Conservation (phyloP, 1,139 yeast species). For the Scheffersomyces cryptocercus region DNA sequence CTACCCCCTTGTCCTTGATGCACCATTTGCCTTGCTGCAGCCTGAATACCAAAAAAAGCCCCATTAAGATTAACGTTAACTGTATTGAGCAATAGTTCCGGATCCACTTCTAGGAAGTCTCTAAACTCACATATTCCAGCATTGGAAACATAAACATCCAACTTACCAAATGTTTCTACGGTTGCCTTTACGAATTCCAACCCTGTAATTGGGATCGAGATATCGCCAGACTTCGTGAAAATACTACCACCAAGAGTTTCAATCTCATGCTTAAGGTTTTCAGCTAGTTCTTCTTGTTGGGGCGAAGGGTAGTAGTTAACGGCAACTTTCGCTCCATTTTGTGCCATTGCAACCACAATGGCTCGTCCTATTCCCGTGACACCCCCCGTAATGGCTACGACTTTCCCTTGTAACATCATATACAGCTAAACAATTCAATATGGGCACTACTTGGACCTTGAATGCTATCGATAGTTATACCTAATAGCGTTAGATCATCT, state of each 20-base stretch:
- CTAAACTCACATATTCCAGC: conserved; percentile 45
- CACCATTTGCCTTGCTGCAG: conserved; percentile 47
- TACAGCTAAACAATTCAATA: no score
- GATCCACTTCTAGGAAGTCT: conserved; percentile 29
- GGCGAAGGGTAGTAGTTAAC: conserved; percentile 3
- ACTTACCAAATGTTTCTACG: conserved; percentile 37
- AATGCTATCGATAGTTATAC: no score
- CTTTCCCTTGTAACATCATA: conserved; percentile 21
- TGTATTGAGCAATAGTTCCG: conserved; percentile 28
- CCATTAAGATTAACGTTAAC: conserved; percentile 44
- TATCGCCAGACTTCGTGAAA: conserved; percentile 43
- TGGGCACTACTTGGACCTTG: no score
- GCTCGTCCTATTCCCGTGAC: conserved; percentile 40
- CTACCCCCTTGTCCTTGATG: conserved; percentile 49
- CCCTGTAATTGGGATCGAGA: conserved; percentile 38
- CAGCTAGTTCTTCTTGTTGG: conserved; percentile 19
- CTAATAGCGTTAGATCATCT: no score
- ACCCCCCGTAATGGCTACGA: conserved; percentile 38
- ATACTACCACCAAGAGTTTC: conserved; percentile 16
- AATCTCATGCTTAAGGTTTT: conserved; percentile 23
- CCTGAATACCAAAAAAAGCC: conserved; percentile 44
- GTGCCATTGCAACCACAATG: conserved; percentile 32
- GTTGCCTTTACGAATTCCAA: conserved; percentile 29
- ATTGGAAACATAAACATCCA: conserved; percentile 45
- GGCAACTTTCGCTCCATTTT: conserved; percentile 3